phyloP scores from a whole-genome alignment of 2,329 filamentous ascomycete species.

The Ascochyta rabiei region DNA sequence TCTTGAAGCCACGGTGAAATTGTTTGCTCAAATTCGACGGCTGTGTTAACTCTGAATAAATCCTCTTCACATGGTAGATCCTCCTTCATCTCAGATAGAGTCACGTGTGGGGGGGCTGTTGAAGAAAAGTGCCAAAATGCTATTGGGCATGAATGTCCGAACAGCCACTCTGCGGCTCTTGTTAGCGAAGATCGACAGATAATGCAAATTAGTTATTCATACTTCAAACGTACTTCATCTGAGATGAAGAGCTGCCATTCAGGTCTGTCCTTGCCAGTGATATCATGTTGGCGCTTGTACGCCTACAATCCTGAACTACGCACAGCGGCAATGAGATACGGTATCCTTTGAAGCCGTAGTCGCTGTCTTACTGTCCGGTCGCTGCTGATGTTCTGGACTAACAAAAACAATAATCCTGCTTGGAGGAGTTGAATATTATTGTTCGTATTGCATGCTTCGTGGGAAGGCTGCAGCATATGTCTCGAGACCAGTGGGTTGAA shows the following conservation, averaged over 20 bases:
- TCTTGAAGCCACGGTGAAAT: not conserved
- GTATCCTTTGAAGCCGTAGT: slow-evolving; percentile 1
- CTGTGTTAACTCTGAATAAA: slow-evolving; percentile 2
- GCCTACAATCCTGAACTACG: slow-evolving; percentile 1
- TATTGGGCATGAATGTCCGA: slow-evolving; percentile 6
- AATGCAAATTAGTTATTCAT: too few species aligned
- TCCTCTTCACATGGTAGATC: slow-evolving; percentile 8
- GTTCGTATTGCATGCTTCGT: not conserved
- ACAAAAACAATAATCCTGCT: slow-evolving; percentile 4
- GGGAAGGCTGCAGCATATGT: not conserved
- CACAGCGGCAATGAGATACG: slow-evolving; percentile 2
- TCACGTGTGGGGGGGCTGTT: slow-evolving; percentile 4
- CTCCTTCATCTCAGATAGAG: slow-evolving; percentile 8
- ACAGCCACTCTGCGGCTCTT: not conserved
- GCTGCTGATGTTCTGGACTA: slow-evolving; percentile 1
- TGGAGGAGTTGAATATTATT: slow-evolving; percentile 5
- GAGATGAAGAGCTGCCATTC: too few species aligned
- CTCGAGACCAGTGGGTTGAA: not conserved
- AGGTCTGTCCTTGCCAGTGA: not conserved
- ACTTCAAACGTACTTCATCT: too few species aligned
- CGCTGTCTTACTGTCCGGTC: not conserved
- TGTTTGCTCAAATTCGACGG: slow-evolving; percentile 4
- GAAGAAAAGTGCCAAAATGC: slow-evolving; percentile 8
- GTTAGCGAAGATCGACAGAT: too few species aligned
- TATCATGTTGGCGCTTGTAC: not conserved